These are phyloP conservation scores for Sedum album DNA, from an alignment of 164 flowering plant genomes.

Conservation along the genomic window DNA sequence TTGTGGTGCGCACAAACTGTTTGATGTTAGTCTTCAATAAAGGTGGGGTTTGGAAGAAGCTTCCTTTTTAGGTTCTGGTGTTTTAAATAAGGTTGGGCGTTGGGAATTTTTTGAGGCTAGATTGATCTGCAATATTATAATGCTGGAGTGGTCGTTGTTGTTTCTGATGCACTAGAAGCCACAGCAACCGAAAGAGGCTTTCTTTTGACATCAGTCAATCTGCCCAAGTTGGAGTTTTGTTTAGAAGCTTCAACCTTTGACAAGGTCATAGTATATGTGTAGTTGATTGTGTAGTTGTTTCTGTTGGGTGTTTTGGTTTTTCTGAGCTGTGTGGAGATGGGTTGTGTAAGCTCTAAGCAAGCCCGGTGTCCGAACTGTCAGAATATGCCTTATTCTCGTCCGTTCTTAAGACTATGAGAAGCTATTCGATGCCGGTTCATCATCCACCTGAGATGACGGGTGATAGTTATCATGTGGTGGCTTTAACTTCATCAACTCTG, in stretches of 20 bases:
- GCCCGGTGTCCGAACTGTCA: neutral
- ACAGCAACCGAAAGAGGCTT: neutral
- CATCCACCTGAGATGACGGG: neutral
- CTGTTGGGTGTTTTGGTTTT: neutral
- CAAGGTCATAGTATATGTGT: neutral
- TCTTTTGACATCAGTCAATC: neutral
- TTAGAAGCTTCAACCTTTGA: neutral
- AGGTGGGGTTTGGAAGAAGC: neutral
- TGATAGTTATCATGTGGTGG: constrained; percentile 5
- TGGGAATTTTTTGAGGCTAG: neutral
- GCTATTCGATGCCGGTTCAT: constrained; percentile 1
- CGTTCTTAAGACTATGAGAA: neutral
- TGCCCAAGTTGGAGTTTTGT: neutral
- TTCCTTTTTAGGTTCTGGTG: neutral
- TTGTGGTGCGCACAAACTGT: constrained; percentile 1
- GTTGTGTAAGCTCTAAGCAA: constrained; percentile 3
- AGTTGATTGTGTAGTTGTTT: neutral
- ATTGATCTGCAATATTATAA: neutral
- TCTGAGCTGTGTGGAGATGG: neutral
- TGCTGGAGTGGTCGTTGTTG: neutral
- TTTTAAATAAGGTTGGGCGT: neutral
- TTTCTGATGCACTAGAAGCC: neutral
- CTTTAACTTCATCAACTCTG: neutral
- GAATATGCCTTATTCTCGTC: neutral
- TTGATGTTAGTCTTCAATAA: neutral